Percentiles rank a stretch among this genome's conserved stretches.
Conservation (phyloP, 768 basidiomycete genomes). For the Leccinellum albellum region DNA sequence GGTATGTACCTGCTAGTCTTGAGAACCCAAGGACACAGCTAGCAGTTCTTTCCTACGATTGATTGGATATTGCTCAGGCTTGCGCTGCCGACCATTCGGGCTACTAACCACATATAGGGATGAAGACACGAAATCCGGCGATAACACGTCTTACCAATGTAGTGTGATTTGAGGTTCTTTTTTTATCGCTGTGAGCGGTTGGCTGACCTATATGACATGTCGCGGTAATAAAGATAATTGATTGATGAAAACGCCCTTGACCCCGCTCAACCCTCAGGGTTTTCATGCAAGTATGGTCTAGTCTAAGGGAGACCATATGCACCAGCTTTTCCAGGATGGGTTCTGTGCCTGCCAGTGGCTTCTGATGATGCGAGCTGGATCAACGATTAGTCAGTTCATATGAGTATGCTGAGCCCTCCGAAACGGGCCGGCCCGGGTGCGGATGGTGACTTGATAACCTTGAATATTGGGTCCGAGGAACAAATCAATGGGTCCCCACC, state of each 20-base stretch:
- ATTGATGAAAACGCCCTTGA: neutral
- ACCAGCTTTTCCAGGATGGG: neutral
- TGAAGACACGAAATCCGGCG: no score
- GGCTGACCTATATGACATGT: neutral
- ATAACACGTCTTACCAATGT: neutral
- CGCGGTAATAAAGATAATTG: no score
- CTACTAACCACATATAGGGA: neutral
- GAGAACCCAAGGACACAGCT: no score
- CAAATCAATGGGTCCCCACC: neutral
- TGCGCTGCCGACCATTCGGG: neutral
- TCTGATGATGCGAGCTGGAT: neutral
- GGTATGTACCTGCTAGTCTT: no score
- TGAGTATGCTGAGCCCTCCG: neutral
- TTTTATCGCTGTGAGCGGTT: neutral
- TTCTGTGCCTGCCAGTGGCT: neutral
- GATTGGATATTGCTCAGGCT: no score
- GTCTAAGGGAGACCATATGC: neutral
- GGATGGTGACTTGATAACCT: neutral
- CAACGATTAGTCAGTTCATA: neutral
- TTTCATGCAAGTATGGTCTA: neutral
- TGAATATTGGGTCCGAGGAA: neutral
- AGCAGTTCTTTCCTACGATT: no score
- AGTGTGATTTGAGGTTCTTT: no score
- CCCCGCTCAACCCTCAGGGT: neutral
- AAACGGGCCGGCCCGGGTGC: neutral